Evolutionary conservation across 2,329 filamentous ascomycete genomes (phyloP).

Genomic region (Biscogniauxia mediterranea): DNA sequence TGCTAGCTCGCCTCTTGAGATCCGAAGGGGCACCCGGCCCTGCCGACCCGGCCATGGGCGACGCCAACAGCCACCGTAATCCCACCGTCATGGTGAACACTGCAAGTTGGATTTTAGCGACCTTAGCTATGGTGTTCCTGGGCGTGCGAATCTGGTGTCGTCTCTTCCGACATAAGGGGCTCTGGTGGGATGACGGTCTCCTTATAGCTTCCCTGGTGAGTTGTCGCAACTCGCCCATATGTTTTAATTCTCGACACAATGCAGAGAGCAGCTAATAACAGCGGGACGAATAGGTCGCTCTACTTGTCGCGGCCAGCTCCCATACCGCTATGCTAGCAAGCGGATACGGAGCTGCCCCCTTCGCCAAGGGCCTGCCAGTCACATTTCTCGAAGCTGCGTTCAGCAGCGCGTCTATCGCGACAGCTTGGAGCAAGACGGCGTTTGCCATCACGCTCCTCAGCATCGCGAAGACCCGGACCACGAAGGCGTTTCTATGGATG

Average conservation of each 20-base stretch:
- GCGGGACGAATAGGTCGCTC: neutral
- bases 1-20: neutral
- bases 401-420: neutral
- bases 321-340: conserved; percentile 1
- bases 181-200: conserved; percentile 8
- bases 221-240: neutral
- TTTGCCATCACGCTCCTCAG: conserved; percentile 7
- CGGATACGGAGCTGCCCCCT: neutral
- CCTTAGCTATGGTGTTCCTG: conserved; percentile 1
- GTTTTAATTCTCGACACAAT: neutral
- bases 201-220: conserved; percentile 7
- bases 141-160: conserved; percentile 2
- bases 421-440: conserved; percentile 9
- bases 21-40: neutral
- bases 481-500: neutral
- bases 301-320: neutral
- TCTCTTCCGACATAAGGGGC: neutral
- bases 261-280: neutral
- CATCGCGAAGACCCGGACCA: neutral
- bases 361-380: neutral
- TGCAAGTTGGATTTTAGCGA: conserved; percentile 21
- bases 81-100: neutral
- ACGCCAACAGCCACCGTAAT: neutral
- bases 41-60: neutral
- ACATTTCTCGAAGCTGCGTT: neutral